Evolutionary conservation across 495 filamentous ascomycete genomes (phyloP).

Genomic region (Lindgomyces ingoldianus): DNA sequence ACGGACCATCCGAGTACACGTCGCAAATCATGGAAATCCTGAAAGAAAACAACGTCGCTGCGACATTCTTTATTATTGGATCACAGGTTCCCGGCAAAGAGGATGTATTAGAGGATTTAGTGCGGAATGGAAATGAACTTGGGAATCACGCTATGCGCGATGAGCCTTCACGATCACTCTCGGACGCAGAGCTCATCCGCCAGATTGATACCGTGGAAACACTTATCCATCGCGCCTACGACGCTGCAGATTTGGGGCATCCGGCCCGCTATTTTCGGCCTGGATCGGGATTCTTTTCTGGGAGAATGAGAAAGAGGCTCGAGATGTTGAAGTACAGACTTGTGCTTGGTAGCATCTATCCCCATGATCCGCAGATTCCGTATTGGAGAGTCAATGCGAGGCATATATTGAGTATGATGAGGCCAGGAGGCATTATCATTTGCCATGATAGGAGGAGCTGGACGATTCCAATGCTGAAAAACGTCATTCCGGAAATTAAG

Average conservation of each 20-base stretch:
- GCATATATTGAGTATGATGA: constrained; percentile 76
- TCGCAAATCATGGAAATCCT: constrained; percentile 67
- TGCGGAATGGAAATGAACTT: constrained; percentile 68
- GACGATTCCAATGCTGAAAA: constrained; percentile 73
- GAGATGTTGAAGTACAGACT: constrained; percentile 60
- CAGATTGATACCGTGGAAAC: constrained; percentile 51
- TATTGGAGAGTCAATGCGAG: constrained; percentile 69
- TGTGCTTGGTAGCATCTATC: constrained; percentile 80
- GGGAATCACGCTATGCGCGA: constrained; percentile 87
- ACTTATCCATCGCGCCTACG: constrained; percentile 59
- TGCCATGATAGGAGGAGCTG: constrained; percentile 80
- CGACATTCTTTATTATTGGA: constrained; percentile 59
- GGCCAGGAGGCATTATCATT: constrained; percentile 74
- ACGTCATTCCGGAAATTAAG: constrained; percentile 68
- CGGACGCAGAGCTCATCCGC: constrained; percentile 35
- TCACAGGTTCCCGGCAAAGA: constrained; percentile 66
- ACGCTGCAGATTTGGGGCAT: constrained; percentile 38
- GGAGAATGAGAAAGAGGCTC: constrained; percentile 61
- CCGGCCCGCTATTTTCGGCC: constrained; percentile 65
- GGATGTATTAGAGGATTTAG: constrained; percentile 58
- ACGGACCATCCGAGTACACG: constrained; percentile 74
- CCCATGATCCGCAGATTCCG: constrained; percentile 78
- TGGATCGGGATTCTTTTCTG: constrained; percentile 76
- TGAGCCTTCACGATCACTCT: constrained; percentile 60
- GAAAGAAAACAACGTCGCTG: constrained; percentile 46